Evolutionary conservation across 2,329 filamentous ascomycete genomes (phyloP), one percentile per base, ranked within the genome.

Genomic region (Escovopsis sp.): DNA sequence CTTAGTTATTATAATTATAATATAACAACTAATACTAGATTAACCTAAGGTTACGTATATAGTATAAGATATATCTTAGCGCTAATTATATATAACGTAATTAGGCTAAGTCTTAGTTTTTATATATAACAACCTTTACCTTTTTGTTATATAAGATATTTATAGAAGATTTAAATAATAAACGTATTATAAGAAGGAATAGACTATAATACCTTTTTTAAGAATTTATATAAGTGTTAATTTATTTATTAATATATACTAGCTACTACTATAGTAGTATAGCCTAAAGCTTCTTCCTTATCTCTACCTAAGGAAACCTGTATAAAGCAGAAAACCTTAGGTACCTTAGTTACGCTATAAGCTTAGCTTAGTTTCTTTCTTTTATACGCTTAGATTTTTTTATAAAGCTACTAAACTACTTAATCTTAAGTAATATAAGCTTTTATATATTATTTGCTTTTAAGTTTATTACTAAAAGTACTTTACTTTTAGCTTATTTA

Each of bases 161-260:
- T n/a, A 29, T 29, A 29, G 27, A 6, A 29, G 5, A 29, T 29
- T 6, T 29, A 12, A 29, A 29, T 29, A 29, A 29, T n/a, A n/a
- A n/a, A n/a, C n/a, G n/a, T n/a, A n/a, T n/a, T n/a, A n/a, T n/a
- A n/a, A n/a, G n/a, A n/a, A n/a, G n/a, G n/a, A n/a, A n/a, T n/a
- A 29, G 15, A 12, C 15, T 29, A 5, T 29, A 12, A n/a, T n/a
- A n/a, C n/a, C 27, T 29, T 29, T 29, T n/a, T 29, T 29, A 29
- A n/a, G n/a, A 6, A 29, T 29, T 29, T 29, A 29, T 29, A 7
- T 29, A 29, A n/a, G n/a, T n/a, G n/a, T 29, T 29, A 9, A 29
- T 29, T n/a, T 29, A 29, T 29, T 29, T 29, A 35, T n/a, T 35
- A 35, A 5, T 17, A 35, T n/a, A 35, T 16, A 5, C 17, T 17